A percentile compares a stretch with the other conserved stretches of the same genome.
Evolutionary conservation across 306 rosid species (phyloP).

Genomic region (Ormosia semicastrata): DNA sequence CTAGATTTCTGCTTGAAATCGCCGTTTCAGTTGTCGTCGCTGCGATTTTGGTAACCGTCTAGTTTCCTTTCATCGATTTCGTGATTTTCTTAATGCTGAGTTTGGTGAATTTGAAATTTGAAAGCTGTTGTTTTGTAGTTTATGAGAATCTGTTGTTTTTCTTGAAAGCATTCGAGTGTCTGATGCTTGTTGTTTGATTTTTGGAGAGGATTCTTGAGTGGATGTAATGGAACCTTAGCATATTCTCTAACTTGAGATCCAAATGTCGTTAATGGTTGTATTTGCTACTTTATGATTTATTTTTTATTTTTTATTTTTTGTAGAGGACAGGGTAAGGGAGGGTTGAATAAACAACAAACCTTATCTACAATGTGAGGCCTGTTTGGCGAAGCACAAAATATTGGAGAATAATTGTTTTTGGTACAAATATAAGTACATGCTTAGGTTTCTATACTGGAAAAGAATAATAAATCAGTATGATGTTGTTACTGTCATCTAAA

Average conservation of each 20-base stretch:
- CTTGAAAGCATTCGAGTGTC: neutral
- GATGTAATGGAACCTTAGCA: neutral
- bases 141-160: neutral
- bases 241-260: neutral
- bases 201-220: neutral
- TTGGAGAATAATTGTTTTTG: neutral
- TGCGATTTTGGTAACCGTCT: slow-evolving; percentile 64
- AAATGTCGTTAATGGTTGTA: neutral
- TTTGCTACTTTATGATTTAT: neutral
- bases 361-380: neutral
- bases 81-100: neutral
- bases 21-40: slow-evolving; percentile 53
- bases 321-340: neutral
- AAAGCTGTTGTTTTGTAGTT: slow-evolving; percentile 2
- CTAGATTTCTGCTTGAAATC: slow-evolving; percentile 75
- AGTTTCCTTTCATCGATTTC: neutral
- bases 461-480: neutral
- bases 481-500: neutral
- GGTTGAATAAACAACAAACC: neutral
- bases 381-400: neutral
- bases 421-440: neutral
- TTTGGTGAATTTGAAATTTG: neutral
- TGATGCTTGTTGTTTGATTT: neutral
- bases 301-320: neutral
- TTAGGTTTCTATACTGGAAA: slow-evolving; percentile 3